phyloP scores from a whole-genome alignment of 768 basidiomycete genomes.

The Xerocomus brunneocitrinus region DNA sequence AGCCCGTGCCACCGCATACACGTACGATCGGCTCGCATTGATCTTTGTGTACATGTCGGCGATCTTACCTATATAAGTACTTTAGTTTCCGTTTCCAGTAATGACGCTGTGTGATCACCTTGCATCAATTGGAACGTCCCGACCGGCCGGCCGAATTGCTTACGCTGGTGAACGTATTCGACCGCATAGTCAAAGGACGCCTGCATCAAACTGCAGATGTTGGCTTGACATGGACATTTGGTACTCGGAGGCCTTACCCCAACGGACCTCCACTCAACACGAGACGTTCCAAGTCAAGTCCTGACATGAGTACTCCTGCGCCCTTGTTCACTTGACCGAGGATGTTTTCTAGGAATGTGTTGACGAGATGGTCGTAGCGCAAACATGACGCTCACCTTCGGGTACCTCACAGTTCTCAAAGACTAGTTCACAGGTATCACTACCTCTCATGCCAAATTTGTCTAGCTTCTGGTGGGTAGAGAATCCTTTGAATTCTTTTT shows the following conservation, averaged over 20 bases:
- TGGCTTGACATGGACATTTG: conserved; percentile 2
- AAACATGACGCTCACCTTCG: conserved; percentile 48
- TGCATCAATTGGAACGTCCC: conserved; percentile 96
- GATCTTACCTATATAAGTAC: conserved; percentile 55
- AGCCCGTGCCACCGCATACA: conserved; percentile 88
- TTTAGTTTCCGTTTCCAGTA: neutral
- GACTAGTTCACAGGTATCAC: conserved; percentile 89
- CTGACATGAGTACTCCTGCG: conserved; percentile 88
- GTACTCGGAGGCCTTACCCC: conserved; percentile 46
- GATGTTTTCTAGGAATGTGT: conserved; percentile 59
- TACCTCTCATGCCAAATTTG: conserved; percentile 96
- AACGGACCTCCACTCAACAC: conserved; percentile 91
- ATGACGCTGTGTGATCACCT: conserved; percentile 43
- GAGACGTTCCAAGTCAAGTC: conserved; percentile 86
- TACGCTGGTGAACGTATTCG: conserved; percentile 88
- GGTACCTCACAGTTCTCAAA: conserved; percentile 91
- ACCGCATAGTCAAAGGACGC: conserved; percentile 86
- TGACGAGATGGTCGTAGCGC: neutral
- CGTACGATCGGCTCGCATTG: conserved; percentile 82
- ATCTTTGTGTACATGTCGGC: conserved; percentile 95
- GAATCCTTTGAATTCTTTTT: conserved; percentile 78
- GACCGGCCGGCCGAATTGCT: conserved; percentile 85
- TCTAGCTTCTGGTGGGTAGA: conserved; percentile 89
- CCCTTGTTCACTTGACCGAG: conserved; percentile 78
- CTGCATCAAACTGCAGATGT: conserved; percentile 70